Conservation (phyloP, 2,329 filamentous ascomycete genomes). For the Blastomyces parvus region DNA sequence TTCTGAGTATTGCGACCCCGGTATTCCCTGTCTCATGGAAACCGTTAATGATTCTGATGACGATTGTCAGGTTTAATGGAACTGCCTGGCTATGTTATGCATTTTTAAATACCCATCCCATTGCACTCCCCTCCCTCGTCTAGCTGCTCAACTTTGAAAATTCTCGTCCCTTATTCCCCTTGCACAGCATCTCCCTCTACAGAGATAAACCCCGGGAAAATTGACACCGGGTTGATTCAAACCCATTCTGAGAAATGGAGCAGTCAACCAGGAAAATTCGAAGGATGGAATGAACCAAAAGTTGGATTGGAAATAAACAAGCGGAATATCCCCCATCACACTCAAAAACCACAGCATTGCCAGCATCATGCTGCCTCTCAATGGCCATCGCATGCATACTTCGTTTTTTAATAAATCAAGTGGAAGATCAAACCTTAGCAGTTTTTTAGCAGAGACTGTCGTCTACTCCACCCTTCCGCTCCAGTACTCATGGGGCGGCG, state of each 20-base stretch:
- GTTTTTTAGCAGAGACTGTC: conserved; percentile 41
- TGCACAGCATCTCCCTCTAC: neutral
- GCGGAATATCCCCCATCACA: conserved; percentile 4
- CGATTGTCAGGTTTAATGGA: neutral
- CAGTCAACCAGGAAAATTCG: neutral
- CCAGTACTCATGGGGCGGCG: conserved; percentile 27
- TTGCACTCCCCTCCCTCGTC: neutral
- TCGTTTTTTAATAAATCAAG: conserved; percentile 22
- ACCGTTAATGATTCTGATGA: neutral
- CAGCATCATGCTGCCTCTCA: conserved; percentile 26
- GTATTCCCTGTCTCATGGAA: neutral
- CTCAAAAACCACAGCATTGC: conserved; percentile 28
- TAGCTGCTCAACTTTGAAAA: neutral
- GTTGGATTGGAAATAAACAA: conserved; percentile 8
- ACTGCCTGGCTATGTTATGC: neutral
- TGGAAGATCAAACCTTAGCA: conserved; percentile 40
- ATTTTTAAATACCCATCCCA: neutral
- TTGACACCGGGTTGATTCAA: neutral
- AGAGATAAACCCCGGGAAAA: neutral
- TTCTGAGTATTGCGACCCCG: neutral
- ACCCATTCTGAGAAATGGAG: neutral
- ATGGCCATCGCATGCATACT: conserved; percentile 33
- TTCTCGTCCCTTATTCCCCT: neutral
- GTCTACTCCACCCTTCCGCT: conserved; percentile 43
- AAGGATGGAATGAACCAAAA: conserved; percentile 1